Base-by-base conservation (phyloP, 257 asterid species). In the Gentiana dahurica region DNA sequence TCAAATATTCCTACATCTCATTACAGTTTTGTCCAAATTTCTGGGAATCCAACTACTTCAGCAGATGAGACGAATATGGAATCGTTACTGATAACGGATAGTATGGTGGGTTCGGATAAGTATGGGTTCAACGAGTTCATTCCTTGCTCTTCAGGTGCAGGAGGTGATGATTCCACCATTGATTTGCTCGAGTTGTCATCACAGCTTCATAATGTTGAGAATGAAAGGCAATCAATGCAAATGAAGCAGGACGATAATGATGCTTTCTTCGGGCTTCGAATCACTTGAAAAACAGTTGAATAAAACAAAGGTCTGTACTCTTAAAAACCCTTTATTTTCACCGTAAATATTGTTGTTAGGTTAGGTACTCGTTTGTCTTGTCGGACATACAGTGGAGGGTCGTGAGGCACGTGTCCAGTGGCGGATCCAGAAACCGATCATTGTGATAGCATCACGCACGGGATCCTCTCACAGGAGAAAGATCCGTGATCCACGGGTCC, bases 131-230 rank as follows among this genome's bases (percentile, higher is more conserved):
- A 66, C 46, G 41, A 65, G 12, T 45, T 69, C 48, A 63, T 65
- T 49, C 62, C 58, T 51, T 65, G 59, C 3, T 49, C 76, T 15
- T 59, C 54, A 24, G 46, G 9, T 5, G 57, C 70, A 4, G 46
- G 64, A 49, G 71, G 61, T 49, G 64, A 64, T 53, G 77, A 64
- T 36, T 70, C 76, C 37, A 70, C 80, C 12, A 67, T 70, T 8
- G 65, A 70, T 56, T 64, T 74, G 62, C 71, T 74, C 32, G 71
- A 70, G 65, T 46, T 74, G 51, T 74, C 80, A 1, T 64, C 80
- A 3, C 72, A 71, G 74, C 77, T 75, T 52, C 74, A 75, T 59
- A 62, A 71, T 49, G 80, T 71, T 69, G 74, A 75, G 66, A 69
- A 67, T 34, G 64, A 71, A 64, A 67, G 64, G 68, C 73, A 65